Evolutionary conservation across 345 rosid genomes (phyloP).

Genomic region (Arabidopsis thaliana): DNA sequence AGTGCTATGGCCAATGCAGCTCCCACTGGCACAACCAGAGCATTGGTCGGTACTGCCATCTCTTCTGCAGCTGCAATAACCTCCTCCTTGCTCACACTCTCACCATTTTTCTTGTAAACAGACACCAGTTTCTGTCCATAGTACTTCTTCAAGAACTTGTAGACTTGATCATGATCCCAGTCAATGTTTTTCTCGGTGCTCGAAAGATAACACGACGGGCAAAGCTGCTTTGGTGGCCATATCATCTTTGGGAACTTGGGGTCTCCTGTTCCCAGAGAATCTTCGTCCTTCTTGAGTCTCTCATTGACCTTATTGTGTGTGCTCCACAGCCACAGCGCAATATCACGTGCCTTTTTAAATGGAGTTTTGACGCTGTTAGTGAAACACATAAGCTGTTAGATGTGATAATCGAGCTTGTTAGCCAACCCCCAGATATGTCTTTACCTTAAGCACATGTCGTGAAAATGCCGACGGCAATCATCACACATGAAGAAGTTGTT

Average conservation of each 20-base stretch:
- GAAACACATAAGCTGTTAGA: constrained; percentile 32
- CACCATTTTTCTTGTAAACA: constrained; percentile 61
- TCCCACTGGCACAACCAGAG: constrained; percentile 88
- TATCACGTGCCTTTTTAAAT: constrained; percentile 70
- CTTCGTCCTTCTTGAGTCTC: constrained; percentile 82
- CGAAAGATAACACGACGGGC: constrained; percentile 71
- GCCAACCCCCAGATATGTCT: neutral
- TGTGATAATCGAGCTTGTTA: neutral
- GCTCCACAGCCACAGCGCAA: constrained; percentile 92
- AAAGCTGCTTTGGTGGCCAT: constrained; percentile 96
- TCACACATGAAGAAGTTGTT: constrained; percentile 90
- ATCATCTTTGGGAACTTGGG: constrained; percentile 87
- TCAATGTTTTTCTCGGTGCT: constrained; percentile 42
- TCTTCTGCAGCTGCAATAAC: constrained; percentile 58
- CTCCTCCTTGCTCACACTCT: constrained; percentile 49
- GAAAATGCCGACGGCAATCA: constrained; percentile 95
- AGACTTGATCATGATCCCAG: constrained; percentile 83
- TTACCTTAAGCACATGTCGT: constrained; percentile 90
- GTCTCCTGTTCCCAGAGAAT: constrained; percentile 76
- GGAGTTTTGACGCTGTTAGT: constrained; percentile 69
- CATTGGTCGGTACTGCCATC: constrained; percentile 62
- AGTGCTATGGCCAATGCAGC: constrained; percentile 97
- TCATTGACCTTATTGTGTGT: constrained; percentile 87
- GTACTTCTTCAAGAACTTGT: constrained; percentile 68
- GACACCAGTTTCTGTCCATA: constrained; percentile 76